Percentiles rank a stretch among this genome's conserved stretches.
Conservation (phyloP, 345 rosid species). For the Populus ilicifolia region DNA sequence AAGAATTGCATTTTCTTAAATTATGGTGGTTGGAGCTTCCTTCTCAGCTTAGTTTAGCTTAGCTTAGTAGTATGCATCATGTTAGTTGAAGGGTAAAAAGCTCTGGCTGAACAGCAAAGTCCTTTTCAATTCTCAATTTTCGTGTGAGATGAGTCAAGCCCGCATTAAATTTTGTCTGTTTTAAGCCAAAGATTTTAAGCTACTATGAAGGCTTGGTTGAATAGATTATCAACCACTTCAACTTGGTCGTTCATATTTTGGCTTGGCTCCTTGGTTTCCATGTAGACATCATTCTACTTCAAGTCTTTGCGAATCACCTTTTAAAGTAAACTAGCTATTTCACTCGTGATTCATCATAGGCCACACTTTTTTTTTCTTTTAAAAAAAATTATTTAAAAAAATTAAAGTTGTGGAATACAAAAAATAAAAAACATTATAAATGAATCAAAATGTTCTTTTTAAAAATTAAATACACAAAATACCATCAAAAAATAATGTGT, state of each 20-base stretch:
- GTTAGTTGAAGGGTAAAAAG: slow-evolving; percentile 6
- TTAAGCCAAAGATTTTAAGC: neutral
- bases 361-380: too few relatives aligned
- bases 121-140: neutral
- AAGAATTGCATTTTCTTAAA: slow-evolving; percentile 2
- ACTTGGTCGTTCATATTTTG: neutral
- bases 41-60: slow-evolving; percentile 6
- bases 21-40: slow-evolving; percentile 19
- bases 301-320: neutral
- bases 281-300: neutral
- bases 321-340: too few relatives aligned
- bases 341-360: too few relatives aligned
- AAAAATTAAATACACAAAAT: too few relatives aligned
- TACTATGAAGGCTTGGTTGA: neutral
- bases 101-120: neutral
- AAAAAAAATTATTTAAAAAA: too few relatives aligned
- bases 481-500: too few relatives aligned
- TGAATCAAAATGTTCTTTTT: too few relatives aligned
- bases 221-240: neutral
- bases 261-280: neutral
- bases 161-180: too few relatives aligned
- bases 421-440: too few relatives aligned
- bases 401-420: too few relatives aligned
- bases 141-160: neutral
- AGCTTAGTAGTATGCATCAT: neutral